phyloP scores from a whole-genome alignment of 345 rosid species.

The sweet orange (Citrus sinensis) region DVS_A1.0 CM039164.1:24397001-24397500 shows the following conservation, averaged over 20 bases:
- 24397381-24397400: neutral
- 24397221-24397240: neutral
- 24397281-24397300: neutral
- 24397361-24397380: neutral
- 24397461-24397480: neutral
- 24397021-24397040: neutral
- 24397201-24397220: neutral
- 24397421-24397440: neutral
- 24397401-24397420: neutral
- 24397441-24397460: neutral
- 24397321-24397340: neutral
- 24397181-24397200: neutral
- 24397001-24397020: neutral
- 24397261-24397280: neutral
- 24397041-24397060: neutral
- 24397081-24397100: neutral
- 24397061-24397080: too few species aligned
- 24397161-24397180: neutral
- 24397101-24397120: neutral
- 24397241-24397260: too few species aligned
- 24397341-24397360: conserved; percentile 2
- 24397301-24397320: neutral
- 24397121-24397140: neutral
- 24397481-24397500: neutral
- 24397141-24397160: neutral